Base-by-base conservation (phyloP, 768 basidiomycete genomes). In the Rhizopogon roseolus region DNA sequence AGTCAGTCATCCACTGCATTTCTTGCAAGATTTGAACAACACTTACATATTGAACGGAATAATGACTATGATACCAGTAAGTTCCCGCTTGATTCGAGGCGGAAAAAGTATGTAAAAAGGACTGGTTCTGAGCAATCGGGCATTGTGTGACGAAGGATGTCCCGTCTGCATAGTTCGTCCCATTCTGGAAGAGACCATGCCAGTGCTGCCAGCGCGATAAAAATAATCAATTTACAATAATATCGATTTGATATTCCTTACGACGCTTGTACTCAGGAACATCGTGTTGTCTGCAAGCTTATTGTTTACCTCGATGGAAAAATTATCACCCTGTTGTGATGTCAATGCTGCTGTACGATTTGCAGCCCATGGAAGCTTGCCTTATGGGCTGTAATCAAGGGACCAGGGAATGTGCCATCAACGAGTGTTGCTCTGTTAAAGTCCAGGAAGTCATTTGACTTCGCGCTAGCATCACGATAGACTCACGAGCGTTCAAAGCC, bases 121-220 rank as follows among this genome's bases (percentile, higher is more conserved):
- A 70, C 22, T 22, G 22, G 22, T 22, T 22, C 22, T 22, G 22
- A 22, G 22, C 22, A 22, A 22, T 22, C 22, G 22, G 22, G 22
- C 22, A 22, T 22, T 22, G 22, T 22, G 22, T 22, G 22, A 22
- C 22, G 22, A 22, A 22, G 22, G 22, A 22, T 22, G 22, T 22
- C 22, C 22, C 22, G 22, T 22, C 22, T 22, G 22, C 22, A 22
- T 22, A 22, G 3, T 22, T 22, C 22, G 22, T 22, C 22, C 22
- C 3, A 22, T 22, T 22, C 22, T 22, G 22, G 22, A 22, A 3
- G 22, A 22, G 22, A 22, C 22, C 22, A 22, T 22, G 22, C 22
- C 22, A 64, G 57, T 53, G 38, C 71, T 82, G 81, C 79, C 79
- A 81, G 57, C 81, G 81, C 81, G 17, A 4, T 8, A 14, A 36